These are phyloP conservation scores for Filosporella fistucella DNA, from an alignment of 495 filamentous ascomycete genomes.

Conservation along the genomic window DNA sequence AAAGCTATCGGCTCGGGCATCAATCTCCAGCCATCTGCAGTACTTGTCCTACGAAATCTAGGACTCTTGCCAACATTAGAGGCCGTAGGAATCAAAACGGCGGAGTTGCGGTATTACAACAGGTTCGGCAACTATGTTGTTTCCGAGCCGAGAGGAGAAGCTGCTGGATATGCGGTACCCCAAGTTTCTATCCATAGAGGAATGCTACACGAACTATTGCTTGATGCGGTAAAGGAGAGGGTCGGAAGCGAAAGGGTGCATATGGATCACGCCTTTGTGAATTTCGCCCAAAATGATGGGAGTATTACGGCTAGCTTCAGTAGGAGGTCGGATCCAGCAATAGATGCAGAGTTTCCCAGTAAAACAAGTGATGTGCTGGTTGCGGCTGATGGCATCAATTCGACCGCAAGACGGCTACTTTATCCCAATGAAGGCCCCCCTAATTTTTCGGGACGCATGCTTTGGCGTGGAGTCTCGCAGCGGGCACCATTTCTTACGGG, in stretches of 20 bases:
- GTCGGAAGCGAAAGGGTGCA: slow-evolving; percentile 8
- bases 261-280: slow-evolving; percentile 7
- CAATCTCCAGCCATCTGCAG: slow-evolving; percentile 10
- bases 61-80: slow-evolving; percentile 6
- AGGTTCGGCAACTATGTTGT: slow-evolving; percentile 9
- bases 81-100: slow-evolving; percentile 9
- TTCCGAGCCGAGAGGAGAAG: slow-evolving; percentile 10
- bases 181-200: slow-evolving; percentile 9
- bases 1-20: slow-evolving; percentile 6
- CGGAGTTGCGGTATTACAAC: slow-evolving; percentile 10
- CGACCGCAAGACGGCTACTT: slow-evolving; percentile 1
- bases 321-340: background rate
- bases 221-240: slow-evolving; percentile 6
- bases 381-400: slow-evolving; percentile 13
- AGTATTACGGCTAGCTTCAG: slow-evolving; percentile 12
- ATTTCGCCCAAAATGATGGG: slow-evolving; percentile 1
- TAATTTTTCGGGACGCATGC: slow-evolving; percentile 8
- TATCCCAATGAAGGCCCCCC: slow-evolving; percentile 13
- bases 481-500: slow-evolving; percentile 16
- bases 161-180: slow-evolving; percentile 8
- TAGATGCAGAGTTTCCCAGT: background rate
- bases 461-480: slow-evolving; percentile 6
- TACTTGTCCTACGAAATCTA: slow-evolving; percentile 8
- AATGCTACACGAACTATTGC: slow-evolving; percentile 10
- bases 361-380: slow-evolving; percentile 6